Conservation (phyloP, 139 green algal genomes). For the Dunaliella sp. region DNA sequence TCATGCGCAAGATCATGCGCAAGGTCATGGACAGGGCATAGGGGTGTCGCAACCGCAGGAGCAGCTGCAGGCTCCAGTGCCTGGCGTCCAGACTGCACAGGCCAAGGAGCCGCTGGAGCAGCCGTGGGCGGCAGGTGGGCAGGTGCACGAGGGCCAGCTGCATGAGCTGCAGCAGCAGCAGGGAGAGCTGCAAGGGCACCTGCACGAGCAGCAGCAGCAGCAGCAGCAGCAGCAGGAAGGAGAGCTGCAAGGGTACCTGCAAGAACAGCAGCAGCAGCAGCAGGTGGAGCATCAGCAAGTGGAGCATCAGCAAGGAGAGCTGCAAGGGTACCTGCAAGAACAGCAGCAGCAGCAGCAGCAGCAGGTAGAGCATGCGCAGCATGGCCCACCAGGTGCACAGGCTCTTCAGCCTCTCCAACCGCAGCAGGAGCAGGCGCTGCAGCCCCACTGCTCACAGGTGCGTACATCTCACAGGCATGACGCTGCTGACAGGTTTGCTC, state of each 20-base stretch:
- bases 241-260: not conserved
- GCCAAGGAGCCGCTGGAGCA: no score
- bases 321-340: not conserved
- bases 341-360: not conserved
- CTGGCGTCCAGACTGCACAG: not conserved
- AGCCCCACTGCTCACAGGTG: not conserved
- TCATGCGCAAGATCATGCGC: no score
- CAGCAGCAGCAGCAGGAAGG: not conserved
- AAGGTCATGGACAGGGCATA: no score
- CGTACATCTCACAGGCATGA: not conserved
- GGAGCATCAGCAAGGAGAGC: not conserved
- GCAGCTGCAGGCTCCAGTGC: not conserved
- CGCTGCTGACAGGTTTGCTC: no score
- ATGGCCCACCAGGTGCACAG: no score
- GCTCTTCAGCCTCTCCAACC: no score
- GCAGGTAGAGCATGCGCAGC: no score
- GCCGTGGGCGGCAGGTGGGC: not conserved
- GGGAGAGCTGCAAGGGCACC: no score
- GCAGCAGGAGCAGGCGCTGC: not conserved
- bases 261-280: not conserved
- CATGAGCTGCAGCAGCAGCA: not conserved
- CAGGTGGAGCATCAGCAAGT: not conserved
- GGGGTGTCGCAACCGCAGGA: not conserved
- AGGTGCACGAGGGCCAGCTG: not conserved
- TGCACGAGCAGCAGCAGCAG: slow-evolving; percentile 4